Percentiles rank a stretch among this genome's conserved stretches.
These are phyloP conservation scores for Pleoardoris graminearum DNA, from an alignment of 2,329 filamentous ascomycete species.

Conservation along the genomic window DNA sequence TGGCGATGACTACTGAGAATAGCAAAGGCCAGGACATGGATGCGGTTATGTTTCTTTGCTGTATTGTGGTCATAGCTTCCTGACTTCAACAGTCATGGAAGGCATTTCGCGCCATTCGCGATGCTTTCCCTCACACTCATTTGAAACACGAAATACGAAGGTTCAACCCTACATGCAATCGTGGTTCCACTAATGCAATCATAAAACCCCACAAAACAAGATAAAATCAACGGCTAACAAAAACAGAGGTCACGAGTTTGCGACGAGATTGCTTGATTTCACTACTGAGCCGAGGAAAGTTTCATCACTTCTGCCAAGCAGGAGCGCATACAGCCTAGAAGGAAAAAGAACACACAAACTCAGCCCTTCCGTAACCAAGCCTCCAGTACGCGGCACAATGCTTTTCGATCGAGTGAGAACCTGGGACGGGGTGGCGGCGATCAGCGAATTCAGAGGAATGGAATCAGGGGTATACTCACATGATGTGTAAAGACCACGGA, in stretches of 20 bases:
- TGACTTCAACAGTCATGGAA: neutral
- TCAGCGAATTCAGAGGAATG: slow-evolving; percentile 5
- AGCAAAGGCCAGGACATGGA: neutral
- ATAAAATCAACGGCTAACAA: no score
- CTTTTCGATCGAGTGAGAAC: neutral
- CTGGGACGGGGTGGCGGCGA: slow-evolving; percentile 7
- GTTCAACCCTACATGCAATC: neutral
- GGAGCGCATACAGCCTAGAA: no score
- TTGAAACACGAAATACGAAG: neutral
- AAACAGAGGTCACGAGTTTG: no score
- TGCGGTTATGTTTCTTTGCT: neutral
- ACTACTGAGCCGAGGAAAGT: no score
- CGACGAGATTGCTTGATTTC: no score
- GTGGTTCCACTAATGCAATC: no score
- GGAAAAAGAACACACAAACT: no score
- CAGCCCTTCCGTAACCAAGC: neutral
- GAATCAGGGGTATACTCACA: slow-evolving; percentile 6
- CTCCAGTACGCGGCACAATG: neutral
- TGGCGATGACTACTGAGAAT: slow-evolving; percentile 74
- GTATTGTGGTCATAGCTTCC: neutral
- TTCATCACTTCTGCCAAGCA: no score
- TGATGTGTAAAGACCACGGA: neutral
- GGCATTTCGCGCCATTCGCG: neutral
- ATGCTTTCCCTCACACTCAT: neutral
- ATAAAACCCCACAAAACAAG: no score